Evolutionary conservation across 805 yeast species (phyloP).

Genomic region (Wickerhamomyces tratensis): DNA sequence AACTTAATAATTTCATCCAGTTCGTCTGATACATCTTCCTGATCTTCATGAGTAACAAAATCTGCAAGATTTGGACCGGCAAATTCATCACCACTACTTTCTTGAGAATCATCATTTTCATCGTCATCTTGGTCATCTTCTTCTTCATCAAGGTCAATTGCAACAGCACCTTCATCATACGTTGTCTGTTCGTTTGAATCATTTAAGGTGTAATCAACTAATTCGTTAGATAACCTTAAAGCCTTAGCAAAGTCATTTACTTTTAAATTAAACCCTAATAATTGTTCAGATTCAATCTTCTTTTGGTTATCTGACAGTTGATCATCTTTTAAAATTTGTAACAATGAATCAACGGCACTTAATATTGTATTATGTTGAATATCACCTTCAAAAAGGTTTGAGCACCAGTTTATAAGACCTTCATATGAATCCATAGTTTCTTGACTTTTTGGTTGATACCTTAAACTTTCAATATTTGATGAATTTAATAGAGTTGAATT

Average conservation of each 20-base stretch:
- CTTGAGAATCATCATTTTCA: conserved; percentile 21
- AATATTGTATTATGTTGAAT: conserved; percentile 64
- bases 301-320: conserved; percentile 34
- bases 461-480: conserved; percentile 34
- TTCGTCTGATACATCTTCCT: conserved; percentile 12
- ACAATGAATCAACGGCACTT: conserved; percentile 60
- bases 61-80: conserved; percentile 21
- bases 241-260: conserved; percentile 21
- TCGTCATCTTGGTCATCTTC: conserved; percentile 32
- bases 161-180: conserved; percentile 25
- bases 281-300: conserved; percentile 34
- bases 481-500: conserved; percentile 23
- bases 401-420: conserved; percentile 49
- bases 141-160: conserved; percentile 35
- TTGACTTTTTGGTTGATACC: conserved; percentile 54
- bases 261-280: conserved; percentile 24
- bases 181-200: conserved; percentile 11
- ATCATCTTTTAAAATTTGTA: conserved; percentile 45
- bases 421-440: conserved; percentile 44
- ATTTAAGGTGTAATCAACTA: conserved; percentile 40
- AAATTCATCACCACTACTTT: conserved; percentile 16
- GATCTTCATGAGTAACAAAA: conserved; percentile 13
- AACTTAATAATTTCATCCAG: conserved; percentile 13
- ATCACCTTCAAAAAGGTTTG: conserved; percentile 49
- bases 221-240: conserved; percentile 30